These are phyloP conservation scores for Debaryomyces subglobosus DNA, from an alignment of 1,139 yeast genomes.

Conservation along the genomic window DNA sequence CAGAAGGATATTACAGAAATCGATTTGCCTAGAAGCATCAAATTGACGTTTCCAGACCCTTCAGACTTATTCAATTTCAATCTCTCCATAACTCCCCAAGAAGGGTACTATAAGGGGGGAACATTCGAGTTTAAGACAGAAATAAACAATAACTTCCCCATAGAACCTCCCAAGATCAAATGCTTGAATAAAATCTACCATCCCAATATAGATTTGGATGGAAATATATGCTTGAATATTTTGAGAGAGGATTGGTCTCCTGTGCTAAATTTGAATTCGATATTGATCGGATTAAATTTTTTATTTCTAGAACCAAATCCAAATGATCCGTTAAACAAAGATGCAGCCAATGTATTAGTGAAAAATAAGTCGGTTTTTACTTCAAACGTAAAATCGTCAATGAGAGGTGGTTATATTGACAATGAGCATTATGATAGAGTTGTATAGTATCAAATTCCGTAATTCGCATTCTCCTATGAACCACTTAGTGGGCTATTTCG, in stretches of 20 bases:
- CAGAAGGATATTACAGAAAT: conserved; percentile 70
- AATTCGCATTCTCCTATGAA: conserved; percentile 1
- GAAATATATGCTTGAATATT: conserved; percentile 89
- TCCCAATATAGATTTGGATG: conserved; percentile 89
- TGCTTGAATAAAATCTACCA: conserved; percentile 79
- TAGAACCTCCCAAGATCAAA: conserved; percentile 86
- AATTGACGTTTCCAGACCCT: conserved; percentile 57
- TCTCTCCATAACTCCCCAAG: conserved; percentile 68
- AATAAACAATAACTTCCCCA: conserved; percentile 78
- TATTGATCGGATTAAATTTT: conserved; percentile 83
- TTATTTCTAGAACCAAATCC: conserved; percentile 90
- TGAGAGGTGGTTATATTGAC: conserved; percentile 73
- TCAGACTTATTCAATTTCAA: conserved; percentile 63
- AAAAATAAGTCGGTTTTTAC: conserved; percentile 59
- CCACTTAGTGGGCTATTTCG: background rate
- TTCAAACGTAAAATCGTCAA: conserved; percentile 59
- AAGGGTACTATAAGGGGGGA: conserved; percentile 79
- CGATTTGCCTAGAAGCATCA: conserved; percentile 66
- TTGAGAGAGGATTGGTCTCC: conserved; percentile 97
- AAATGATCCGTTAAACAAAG: conserved; percentile 88
- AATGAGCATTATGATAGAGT: conserved; percentile 68
- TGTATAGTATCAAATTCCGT: conserved; percentile 15
- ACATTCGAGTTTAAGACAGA: conserved; percentile 64
- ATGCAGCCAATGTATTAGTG: conserved; percentile 78
- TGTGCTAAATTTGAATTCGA: conserved; percentile 77